Base-by-base conservation (phyloP, 2,329 filamentous ascomycete genomes). In the Trichothecium sympodiale region DNA sequence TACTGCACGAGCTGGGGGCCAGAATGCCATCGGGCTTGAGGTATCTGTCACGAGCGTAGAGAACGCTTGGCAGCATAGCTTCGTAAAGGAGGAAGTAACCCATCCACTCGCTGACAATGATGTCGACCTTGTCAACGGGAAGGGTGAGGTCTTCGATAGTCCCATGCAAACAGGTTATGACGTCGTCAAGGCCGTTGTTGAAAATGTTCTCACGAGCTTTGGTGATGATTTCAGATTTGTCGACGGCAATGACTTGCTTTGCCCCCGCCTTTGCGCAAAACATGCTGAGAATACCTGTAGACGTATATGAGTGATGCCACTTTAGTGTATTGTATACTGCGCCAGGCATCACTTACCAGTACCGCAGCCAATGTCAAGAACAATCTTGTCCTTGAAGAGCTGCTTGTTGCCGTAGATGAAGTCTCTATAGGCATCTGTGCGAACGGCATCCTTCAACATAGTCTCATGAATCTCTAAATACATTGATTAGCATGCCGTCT, bases 101-200 rank as follows among this genome's bases (percentile, higher is more conserved):
- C 88, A 96, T 96, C 88, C 88, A 96, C 58, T 96, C 88, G 40
- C 84, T 93, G 41, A 96, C 80, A 53, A 96, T 94, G 50, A 96
- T 81, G 60, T 96, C 89, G 31, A 95, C 88, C 51, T 88, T 67
- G 36, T 77, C 67, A 7, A 89, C 80, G 2, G 83, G 87, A 16
- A 87, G 69, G 38, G 61, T 68, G 37, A 94, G 83, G 46, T 95
- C 87, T 56, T 96, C 89, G 41, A 95, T 83, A 51, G 85, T 84
- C 27, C 89, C 88, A 43, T 80, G 76, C 33, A 94, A 65, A 48
- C 83, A 86, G 30, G 80, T 86, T 50, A 96, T 86, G 17, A 70
- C 68, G 47, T 79, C 67, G 17, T 74, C 70, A 27, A 94, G 74
- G 1, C 76, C 77, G 52, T 95, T 95, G 54, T 77, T 75, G 57